Evolutionary conservation across 306 rosid genomes (phyloP).

Genomic region (Prunus persica): DNA sequence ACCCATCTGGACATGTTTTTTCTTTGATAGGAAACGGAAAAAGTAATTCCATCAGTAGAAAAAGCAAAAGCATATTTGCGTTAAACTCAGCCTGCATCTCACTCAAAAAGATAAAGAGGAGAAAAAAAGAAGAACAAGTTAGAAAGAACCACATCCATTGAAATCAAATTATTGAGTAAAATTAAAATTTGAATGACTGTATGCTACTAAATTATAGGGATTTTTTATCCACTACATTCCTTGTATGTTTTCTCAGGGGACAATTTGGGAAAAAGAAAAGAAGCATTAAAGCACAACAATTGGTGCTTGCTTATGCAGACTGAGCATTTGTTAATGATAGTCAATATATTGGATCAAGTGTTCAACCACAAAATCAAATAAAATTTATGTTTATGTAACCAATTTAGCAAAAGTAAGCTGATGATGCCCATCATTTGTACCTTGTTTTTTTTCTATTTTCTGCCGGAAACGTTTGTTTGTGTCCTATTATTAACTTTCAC

Average conservation of each 20-base stretch:
- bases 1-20: neutral
- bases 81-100: neutral
- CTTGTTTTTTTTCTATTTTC: neutral
- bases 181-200: no score
- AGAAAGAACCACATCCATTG: neutral
- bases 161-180: neutral
- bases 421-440: slow-evolving; percentile 9
- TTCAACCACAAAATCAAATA: neutral
- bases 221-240: neutral
- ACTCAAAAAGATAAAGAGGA: neutral
- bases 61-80: neutral
- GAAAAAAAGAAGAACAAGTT: neutral
- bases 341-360: neutral
- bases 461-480: neutral
- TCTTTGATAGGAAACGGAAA: neutral
- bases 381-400: neutral
- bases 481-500: neutral
- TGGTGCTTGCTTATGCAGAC: neutral
- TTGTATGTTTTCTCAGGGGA: neutral
- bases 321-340: neutral
- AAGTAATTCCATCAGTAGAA: neutral
- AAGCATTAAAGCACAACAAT: neutral
- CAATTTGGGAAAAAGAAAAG: neutral
- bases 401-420: neutral
- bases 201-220: neutral